These are phyloP conservation scores for Takakia lepidozioides DNA, from an alignment of 225 moss, liverwort and hornwort genomes.

Conservation along the genomic window DNA sequence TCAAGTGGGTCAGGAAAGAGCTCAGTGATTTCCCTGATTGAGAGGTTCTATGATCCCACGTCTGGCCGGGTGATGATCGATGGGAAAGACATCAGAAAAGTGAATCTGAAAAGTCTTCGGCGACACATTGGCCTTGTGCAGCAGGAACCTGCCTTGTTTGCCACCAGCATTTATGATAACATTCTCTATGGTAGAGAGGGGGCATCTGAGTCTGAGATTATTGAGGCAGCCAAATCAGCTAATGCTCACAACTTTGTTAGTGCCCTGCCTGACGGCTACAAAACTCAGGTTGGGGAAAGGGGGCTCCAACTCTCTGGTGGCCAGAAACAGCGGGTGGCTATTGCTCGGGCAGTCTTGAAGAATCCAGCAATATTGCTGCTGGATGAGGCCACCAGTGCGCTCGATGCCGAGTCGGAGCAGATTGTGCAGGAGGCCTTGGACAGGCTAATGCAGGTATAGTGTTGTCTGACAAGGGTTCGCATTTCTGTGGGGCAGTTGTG, in stretches of 20 bases:
- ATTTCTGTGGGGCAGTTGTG: no score
- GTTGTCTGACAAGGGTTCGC: no score
- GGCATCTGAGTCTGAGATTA: slow-evolving; percentile 33
- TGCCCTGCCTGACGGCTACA: slow-evolving; percentile 29
- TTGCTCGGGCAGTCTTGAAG: no score
- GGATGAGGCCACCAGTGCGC: no score
- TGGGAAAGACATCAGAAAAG: slow-evolving; percentile 27
- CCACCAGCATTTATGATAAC: slow-evolving; percentile 32
- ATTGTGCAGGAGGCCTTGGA: no score
- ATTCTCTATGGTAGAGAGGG: slow-evolving; percentile 38
- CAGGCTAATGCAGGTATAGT: no score
- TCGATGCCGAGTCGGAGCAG: no score
- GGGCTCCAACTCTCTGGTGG: no score
- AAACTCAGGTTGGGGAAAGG: slow-evolving; percentile 40
- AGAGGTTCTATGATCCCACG: slow-evolving; percentile 40
- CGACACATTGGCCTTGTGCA: slow-evolving; percentile 44
- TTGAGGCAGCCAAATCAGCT: slow-evolving; percentile 34
- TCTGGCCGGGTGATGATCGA: slow-evolving; percentile 43
- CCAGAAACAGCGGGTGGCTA: no score
- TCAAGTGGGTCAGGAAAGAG: slow-evolving; percentile 46
- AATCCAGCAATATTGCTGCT: no score
- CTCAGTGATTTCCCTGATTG: slow-evolving; percentile 38
- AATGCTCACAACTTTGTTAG: slow-evolving; percentile 43
- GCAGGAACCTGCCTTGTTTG: slow-evolving; percentile 43
- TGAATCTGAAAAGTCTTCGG: slow-evolving; percentile 29